phyloP scores from a whole-genome alignment of 352 stramenopile species.

The Halophytophthora polymorphica region DNA sequence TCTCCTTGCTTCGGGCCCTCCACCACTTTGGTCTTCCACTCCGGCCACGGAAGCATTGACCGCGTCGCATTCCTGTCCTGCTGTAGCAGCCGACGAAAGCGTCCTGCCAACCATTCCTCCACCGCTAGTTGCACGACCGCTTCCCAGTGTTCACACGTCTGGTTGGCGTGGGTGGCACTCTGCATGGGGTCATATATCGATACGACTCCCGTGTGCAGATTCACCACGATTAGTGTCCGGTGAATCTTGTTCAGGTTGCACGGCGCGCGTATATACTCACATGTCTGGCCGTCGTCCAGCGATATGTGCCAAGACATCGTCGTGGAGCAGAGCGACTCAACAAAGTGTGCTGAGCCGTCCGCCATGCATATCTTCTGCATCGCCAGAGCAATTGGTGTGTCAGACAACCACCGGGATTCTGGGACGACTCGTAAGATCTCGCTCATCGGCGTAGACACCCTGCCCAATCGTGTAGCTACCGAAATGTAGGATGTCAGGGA shows the following conservation, averaged over 20 bases:
- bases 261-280: background rate
- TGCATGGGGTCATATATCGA: slow-evolving; percentile 3
- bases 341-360: too few species aligned
- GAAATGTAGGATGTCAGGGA: too few species aligned
- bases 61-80: background rate
- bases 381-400: too few species aligned
- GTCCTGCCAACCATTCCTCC: background rate
- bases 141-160: background rate
- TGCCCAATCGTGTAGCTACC: too few species aligned
- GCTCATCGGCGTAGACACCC: too few species aligned
- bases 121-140: slow-evolving; percentile 1
- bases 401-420: too few species aligned
- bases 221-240: slow-evolving; percentile 2
- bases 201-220: background rate
- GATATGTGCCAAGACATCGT: too few species aligned
- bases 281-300: too few species aligned
- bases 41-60: background rate
- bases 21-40: background rate
- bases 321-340: too few species aligned
- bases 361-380: too few species aligned
- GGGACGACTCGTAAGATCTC: too few species aligned
- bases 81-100: background rate
- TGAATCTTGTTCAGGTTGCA: background rate
- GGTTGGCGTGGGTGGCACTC: background rate
- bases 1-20: background rate